phyloP scores from a whole-genome alignment of 2,329 filamentous ascomycete genomes.

The Aspergillus sojae region DNA sequence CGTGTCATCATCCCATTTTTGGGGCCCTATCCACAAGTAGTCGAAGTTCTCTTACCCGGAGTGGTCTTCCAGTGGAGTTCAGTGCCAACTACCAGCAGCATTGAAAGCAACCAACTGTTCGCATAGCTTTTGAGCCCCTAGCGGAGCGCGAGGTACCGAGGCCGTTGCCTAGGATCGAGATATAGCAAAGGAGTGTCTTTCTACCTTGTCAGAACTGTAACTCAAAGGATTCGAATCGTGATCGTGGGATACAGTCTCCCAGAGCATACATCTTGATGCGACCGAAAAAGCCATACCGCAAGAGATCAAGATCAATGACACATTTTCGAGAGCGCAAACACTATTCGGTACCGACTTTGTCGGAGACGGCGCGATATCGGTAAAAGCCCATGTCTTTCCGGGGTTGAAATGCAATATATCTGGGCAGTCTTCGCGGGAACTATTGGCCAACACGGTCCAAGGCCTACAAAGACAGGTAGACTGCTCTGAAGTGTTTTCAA shows the following conservation, averaged over 20 bases:
- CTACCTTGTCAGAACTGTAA: neutral
- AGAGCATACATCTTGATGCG: neutral
- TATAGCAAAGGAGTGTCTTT: neutral
- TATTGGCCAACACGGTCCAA: neutral
- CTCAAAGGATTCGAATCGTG: neutral
- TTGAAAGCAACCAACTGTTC: conserved; percentile 9
- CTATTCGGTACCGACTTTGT: conserved; percentile 1
- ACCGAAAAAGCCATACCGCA: neutral
- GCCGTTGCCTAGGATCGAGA: neutral
- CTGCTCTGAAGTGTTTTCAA: neutral
- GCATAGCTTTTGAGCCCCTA: conserved; percentile 20
- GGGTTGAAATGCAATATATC: conserved; percentile 13
- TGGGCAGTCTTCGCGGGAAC: neutral
- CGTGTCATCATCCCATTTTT: conserved; percentile 12
- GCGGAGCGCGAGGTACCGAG: conserved; percentile 6
- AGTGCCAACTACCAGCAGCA: conserved; percentile 24
- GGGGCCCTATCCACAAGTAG: conserved; percentile 18
- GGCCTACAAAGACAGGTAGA: neutral
- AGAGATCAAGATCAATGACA: neutral
- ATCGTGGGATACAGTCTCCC: neutral
- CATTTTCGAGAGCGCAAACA: neutral
- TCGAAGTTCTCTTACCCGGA: conserved; percentile 20
- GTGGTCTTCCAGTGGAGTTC: conserved; percentile 23
- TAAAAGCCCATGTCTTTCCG: conserved; percentile 25
- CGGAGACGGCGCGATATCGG: conserved; percentile 5